Base-by-base conservation (phyloP, 2,329 filamentous ascomycete species). In the Monilinia fructicola region DNA sequence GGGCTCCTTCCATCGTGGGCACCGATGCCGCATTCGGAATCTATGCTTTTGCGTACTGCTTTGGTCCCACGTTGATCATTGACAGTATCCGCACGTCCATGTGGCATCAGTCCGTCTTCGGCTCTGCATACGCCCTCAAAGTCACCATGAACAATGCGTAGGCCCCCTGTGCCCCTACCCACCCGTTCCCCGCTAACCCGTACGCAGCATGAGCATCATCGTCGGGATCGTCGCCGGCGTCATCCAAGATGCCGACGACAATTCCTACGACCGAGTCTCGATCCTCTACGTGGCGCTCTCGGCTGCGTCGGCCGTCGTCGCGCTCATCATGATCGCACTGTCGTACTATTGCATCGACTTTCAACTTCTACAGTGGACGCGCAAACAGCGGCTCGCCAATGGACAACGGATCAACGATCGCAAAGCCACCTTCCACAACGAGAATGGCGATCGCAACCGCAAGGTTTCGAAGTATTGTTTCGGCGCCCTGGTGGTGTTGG, bases 61-160 rank as follows among this genome's bases (percentile, higher is more conserved):
- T 88, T 1, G 85, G 85, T 0, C 84, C 85, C 0, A 86, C 85
- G 0, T 78, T 82, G 4, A 85, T 88, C 67, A 86, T 88, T 63
- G 86, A 88, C 71, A 79, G 82, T 28, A 85, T 87, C 35, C 83
- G 86, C 21, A 87, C 85, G 0, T 81, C 81, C 0, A 82, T 88
- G 74, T 87, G 84, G 83, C 79, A 86, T 35, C 83, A 85, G 66
- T 83, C 83, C 2, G 83, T 86, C 0, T 88, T 88, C 67, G 86
- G 85, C 0, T 83, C 84, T 0, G 86, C 83, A 0, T 88, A 87
- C 67, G 80, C 84, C 0, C 75, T 87, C 66, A 88, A 88, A 67
- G 82, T 88, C 46, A 83, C 83, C 28, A 84, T 87, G 72, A 87
- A 88, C 72, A 88, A 88, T 65, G 78, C 79, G 79, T 80, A n/a